Conservation (phyloP, 2,329 filamentous ascomycete species). For the Cordyceps militaris region DNA sequence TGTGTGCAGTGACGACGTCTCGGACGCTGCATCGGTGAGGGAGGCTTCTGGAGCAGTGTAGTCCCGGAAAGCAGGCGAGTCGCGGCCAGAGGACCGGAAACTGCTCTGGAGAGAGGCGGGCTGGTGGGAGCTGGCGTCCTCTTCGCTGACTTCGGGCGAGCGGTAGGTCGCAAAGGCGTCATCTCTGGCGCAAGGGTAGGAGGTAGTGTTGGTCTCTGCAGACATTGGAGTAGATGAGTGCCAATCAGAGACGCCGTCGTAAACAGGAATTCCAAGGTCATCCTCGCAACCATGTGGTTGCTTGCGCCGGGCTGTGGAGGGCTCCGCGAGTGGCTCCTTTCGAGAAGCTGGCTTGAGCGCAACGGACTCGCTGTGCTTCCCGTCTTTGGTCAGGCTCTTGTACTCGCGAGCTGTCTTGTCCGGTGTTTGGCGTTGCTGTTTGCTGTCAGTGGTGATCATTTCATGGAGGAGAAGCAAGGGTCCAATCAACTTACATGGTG, state of each 20-base stretch:
- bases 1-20: not conserved
- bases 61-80: constrained; percentile 7
- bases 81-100: constrained; percentile 19
- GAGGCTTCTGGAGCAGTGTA: not conserved
- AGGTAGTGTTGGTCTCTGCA: not conserved
- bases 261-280: not conserved
- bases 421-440: not conserved
- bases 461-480: too few species aligned
- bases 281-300: not conserved
- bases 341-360: not conserved
- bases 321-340: too few species aligned
- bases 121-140: not conserved
- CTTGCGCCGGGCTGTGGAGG: not conserved
- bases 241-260: not conserved
- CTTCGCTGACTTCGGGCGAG: not conserved
- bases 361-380: not conserved
- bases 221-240: too few species aligned
- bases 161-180: not conserved
- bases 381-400: not conserved
- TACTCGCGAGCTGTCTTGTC: not conserved
- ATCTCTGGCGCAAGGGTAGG: not conserved
- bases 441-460: not conserved
- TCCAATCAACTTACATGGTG: not conserved
- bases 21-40: not conserved
- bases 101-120: not conserved